Evolutionary conservation across 2,329 filamentous ascomycete genomes (phyloP), one percentile per base, ranked within the genome.

Genomic region (Colletotrichum sp.): DNA sequence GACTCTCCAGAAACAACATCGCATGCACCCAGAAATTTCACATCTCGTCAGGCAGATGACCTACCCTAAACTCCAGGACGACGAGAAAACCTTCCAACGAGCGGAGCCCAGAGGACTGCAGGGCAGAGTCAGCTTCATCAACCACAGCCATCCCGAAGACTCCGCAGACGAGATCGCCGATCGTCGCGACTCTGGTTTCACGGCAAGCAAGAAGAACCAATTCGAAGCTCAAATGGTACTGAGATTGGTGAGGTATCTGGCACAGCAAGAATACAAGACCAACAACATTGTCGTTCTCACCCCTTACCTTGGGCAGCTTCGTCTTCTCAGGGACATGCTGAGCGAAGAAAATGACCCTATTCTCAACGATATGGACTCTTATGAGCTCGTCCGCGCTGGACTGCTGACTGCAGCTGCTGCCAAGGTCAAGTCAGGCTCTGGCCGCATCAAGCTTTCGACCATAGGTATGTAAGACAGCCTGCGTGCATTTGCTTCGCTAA

Each of bases 281-380:
- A 86, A 91, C 5, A 84, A 94, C 3, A 85, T 95, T 13, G 93
- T 95, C 0, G 85, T 96, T 0, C 81, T 96, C 2, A 94, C 93
- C 0, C 94, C 94, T 0, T 96, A 96, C 78, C 85, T 95, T 0
- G 94, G 93, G 0, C 94, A 95, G 77, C 81, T 96, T 0, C 88
- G 84, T 4, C 84, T 93, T 0, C 84, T 96, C 3, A 82, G 85
- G 21, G 86, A 91, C 0, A 85, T 83, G 0, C 83, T 95, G 7
- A 83, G 84, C 6, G 82, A 86, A 12, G 87, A 92, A 0, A 91
- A 90, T 64, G 93, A 95, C 76, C 91, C 92, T 0, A 82, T 92
- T 0, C 83, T 96, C 1, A 94, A 92, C 77, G 94, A 96, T 66
- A 82, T 94, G 3, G 94, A 96, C 77, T 90, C 89, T 0, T 84